These are phyloP conservation scores for Hanseniaspora meyeri DNA, from an alignment of 805 yeast genomes.

Conservation along the genomic window DNA sequence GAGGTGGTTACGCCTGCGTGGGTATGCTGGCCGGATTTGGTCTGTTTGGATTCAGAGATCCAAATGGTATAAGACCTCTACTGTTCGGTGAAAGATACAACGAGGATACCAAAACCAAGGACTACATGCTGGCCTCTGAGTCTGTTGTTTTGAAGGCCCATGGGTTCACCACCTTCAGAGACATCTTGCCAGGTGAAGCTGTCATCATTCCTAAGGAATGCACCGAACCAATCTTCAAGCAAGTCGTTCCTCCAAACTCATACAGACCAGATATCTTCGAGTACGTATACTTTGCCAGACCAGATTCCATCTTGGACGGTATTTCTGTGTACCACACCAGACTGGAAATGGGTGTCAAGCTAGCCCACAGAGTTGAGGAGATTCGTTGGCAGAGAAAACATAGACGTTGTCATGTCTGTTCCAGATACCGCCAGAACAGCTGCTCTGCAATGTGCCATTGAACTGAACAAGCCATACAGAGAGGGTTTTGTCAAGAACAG, in stretches of 20 bases:
- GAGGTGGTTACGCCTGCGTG: constrained; percentile 96
- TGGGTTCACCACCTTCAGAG: constrained; percentile 67
- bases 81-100: constrained; percentile 70
- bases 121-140: constrained; percentile 92
- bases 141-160: constrained; percentile 90
- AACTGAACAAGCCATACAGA: constrained; percentile 70
- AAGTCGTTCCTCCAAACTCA: constrained; percentile 62
- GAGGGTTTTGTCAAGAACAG: constrained; percentile 96
- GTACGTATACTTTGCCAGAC: constrained; percentile 95
- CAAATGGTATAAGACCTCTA: constrained; percentile 90
- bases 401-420: constrained; percentile 94
- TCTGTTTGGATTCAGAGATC: constrained; percentile 89
- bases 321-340: constrained; percentile 88
- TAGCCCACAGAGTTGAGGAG: constrained; percentile 58
- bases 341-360: constrained; percentile 81
- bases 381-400: constrained; percentile 39
- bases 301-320: constrained; percentile 94
- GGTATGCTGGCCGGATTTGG: constrained; percentile 96
- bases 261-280: constrained; percentile 95
- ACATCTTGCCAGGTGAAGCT: constrained; percentile 89
- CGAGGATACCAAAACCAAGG: constrained; percentile 49
- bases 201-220: constrained; percentile 77
- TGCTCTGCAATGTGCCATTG: constrained; percentile 81
- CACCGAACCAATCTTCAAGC: constrained; percentile 65
- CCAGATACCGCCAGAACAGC: constrained; percentile 97